phyloP scores from a whole-genome alignment of 371 early-diverging fungal genomes.

The Gilbertella persicaria region DNA sequence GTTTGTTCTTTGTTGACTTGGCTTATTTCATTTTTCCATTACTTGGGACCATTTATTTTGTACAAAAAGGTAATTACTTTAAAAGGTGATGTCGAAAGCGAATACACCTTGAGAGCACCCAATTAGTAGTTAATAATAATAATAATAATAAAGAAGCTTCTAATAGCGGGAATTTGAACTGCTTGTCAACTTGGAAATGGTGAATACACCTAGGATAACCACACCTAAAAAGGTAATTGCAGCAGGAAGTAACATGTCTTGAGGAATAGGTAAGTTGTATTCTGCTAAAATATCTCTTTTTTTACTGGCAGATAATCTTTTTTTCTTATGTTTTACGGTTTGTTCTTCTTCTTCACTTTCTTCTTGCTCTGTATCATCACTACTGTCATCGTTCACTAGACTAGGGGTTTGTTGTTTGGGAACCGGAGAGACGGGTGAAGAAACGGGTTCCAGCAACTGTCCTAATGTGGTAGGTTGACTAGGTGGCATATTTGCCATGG shows the following conservation, averaged over 20 bases:
- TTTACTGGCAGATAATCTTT: slow-evolving; percentile 2
- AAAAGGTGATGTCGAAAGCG: too few relatives aligned
- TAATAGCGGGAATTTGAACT: slow-evolving; percentile 12
- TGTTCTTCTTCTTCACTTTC: slow-evolving; percentile 12
- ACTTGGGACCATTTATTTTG: too few relatives aligned
- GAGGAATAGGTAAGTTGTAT: slow-evolving; percentile 41
- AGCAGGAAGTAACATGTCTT: slow-evolving; percentile 58
- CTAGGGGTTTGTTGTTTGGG: too few relatives aligned
- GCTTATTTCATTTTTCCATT: too few relatives aligned
- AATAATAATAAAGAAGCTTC: too few relatives aligned
- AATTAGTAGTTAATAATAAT: too few relatives aligned
- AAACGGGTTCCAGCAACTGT: slow-evolving; percentile 3
- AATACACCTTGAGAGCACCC: too few relatives aligned
- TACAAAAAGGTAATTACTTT: too few relatives aligned
- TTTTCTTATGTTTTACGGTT: slow-evolving; percentile 1
- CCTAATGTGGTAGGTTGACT: slow-evolving; percentile 22
- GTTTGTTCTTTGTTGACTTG: too few relatives aligned
- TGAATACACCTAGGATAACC: slow-evolving; percentile 58
- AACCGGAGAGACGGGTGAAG: too few relatives aligned
- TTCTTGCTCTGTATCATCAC: slow-evolving; percentile 1
- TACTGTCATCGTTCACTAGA: too few relatives aligned
- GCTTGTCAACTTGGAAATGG: slow-evolving; percentile 41
- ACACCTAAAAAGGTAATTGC: slow-evolving; percentile 59
- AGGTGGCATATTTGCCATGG: slow-evolving; percentile 5
- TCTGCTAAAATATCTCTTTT: slow-evolving; percentile 20